phyloP scores from a whole-genome alignment of 2,329 filamentous ascomycete species.

The Trichophyton verrucosum region DNA sequence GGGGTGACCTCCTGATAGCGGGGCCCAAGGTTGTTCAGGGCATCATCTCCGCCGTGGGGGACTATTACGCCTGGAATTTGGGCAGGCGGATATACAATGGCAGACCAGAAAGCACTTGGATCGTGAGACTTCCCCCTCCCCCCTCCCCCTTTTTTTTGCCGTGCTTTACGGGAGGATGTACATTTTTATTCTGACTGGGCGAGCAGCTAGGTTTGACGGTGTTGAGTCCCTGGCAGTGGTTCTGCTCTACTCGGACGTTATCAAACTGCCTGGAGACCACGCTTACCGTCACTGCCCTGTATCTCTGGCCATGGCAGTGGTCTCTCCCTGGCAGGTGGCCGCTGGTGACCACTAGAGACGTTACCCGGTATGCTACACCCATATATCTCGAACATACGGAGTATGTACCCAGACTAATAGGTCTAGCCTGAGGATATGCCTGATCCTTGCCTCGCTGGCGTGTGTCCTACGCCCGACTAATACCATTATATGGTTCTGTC shows the following conservation, averaged over 20 bases:
- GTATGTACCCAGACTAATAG: neutral
- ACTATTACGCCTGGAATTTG: constrained; percentile 81
- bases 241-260: constrained; percentile 81
- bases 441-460: constrained; percentile 66
- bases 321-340: constrained; percentile 22
- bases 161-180: no score
- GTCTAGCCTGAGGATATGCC: constrained; percentile 46
- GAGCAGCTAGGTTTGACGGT: constrained; percentile 56
- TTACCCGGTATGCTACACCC: neutral
- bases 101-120: constrained; percentile 52
- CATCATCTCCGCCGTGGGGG: constrained; percentile 60
- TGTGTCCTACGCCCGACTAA: constrained; percentile 86
- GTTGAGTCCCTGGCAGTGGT: constrained; percentile 90
- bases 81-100: constrained; percentile 60
- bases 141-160: neutral
- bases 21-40: constrained; percentile 68
- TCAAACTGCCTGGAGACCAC: constrained; percentile 92
- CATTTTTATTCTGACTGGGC: constrained; percentile 4
- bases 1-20: constrained; percentile 55
- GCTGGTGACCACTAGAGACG: constrained; percentile 1
- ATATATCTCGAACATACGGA: neutral
- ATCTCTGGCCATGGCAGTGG: constrained; percentile 77
- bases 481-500: constrained; percentile 63
- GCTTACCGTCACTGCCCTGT: constrained; percentile 65
- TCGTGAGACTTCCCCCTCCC: constrained; percentile 43